A percentile compares a stretch with the other conserved stretches of the same genome.
Evolutionary conservation across 2,329 filamentous ascomycete genomes (phyloP).

Genomic region (Zasmidium citrigriseum): DNA sequence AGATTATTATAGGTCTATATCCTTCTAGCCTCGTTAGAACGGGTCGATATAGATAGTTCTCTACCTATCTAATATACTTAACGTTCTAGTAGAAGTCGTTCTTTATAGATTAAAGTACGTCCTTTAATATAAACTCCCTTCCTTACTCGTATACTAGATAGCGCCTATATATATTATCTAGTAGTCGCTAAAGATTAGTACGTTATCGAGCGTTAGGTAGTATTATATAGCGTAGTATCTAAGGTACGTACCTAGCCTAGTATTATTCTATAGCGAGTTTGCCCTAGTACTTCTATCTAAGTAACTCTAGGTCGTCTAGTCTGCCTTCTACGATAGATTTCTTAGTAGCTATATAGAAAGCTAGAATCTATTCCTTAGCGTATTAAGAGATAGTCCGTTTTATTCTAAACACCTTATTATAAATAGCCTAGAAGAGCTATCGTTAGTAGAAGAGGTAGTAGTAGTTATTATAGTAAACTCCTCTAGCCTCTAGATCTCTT

Average conservation of each 20-base stretch:
- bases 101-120: background rate
- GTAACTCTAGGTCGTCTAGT: background rate
- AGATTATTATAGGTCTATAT: background rate
- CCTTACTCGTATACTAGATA: background rate
- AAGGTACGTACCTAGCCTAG: background rate
- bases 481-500: background rate
- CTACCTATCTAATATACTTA: background rate
- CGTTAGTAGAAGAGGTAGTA: background rate
- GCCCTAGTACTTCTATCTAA: background rate
- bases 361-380: background rate
- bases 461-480: background rate
- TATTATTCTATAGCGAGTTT: background rate
- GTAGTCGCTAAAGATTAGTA: background rate
- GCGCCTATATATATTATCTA: background rate
- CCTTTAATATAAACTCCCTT: no score
- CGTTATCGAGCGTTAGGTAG: background rate
- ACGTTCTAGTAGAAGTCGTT: background rate
- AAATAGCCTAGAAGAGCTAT: background rate
- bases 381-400: background rate
- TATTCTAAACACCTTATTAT: background rate
- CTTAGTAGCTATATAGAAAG: background rate
- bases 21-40: background rate
- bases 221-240: background rate
- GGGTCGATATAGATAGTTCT: background rate
- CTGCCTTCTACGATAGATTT: background rate